Evolutionary conservation across 2,329 filamentous ascomycete species (phyloP), one percentile per base, ranked within the genome.

Genomic region (Hymenoscyphus repandus): DNA sequence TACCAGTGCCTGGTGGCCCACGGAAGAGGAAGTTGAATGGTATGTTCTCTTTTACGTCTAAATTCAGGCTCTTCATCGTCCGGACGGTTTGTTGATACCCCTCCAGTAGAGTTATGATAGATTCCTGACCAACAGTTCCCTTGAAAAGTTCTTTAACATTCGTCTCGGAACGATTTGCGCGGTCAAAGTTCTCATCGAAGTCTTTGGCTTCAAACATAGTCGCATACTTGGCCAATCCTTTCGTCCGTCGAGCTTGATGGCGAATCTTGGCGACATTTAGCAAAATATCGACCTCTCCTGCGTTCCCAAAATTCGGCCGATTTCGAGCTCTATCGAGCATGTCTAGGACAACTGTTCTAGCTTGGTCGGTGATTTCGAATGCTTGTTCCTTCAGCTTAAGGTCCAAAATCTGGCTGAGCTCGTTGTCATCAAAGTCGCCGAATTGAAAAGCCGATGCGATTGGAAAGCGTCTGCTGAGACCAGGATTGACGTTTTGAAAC

Each of bases 401-500:
- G 0, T 82, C 68, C 0, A 90, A 64, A 10, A 90, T 88, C 9
- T 68, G 56, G 1, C 68, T 62, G 0, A 90, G 68, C 47, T 88
- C 78, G 0, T 66, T 54, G 11, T 85, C 72, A 1, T 68, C 71
- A 59, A 86, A 90, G 62, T 90, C 84, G 15, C 86, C 78, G 60
- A 90, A 91, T 0, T 66, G 62, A 56, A 90, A 90, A 0, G 80
- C 83, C 1, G 76, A 74, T 0, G 75, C 71, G 0, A 88, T 64
- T 0, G 81, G 81, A 52, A 90, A 90, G 0, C 86, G 74, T 27
- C 86, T 71, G 2, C 72, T 73, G 0, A 90, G 72, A 0, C 86
- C 87, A 0, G 85, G 85, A 52, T 90, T 90, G 44, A 80, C 79
- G 31, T 85, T 83, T n/a, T 82, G 79, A 53, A 90, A 83, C 85